A percentile compares a stretch with the other conserved stretches of the same genome.
phyloP scores from a whole-genome alignment of 345 rosid genomes.

The Draba incana region DNA sequence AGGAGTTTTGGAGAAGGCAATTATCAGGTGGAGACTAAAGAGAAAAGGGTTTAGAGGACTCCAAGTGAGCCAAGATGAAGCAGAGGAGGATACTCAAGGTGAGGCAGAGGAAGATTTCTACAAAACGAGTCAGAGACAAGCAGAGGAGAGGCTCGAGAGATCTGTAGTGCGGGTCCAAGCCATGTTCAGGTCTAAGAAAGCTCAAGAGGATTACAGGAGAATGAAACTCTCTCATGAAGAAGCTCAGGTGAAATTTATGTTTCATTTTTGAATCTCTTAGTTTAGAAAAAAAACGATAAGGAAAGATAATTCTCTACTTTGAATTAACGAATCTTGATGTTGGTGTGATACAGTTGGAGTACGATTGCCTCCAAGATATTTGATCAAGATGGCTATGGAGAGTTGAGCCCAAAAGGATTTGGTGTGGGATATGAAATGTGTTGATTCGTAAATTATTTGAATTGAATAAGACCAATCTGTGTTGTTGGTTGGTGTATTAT shows the following conservation, averaged over 20 bases:
- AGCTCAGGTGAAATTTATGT: slow-evolving; percentile 58
- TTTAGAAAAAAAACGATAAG: not conserved
- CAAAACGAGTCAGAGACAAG: slow-evolving; percentile 75
- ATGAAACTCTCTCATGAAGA: slow-evolving; percentile 70
- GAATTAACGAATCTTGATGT: slow-evolving; percentile 7
- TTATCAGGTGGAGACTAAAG: slow-evolving; percentile 87
- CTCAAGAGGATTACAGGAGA: slow-evolving; percentile 84
- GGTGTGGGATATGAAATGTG: slow-evolving; percentile 8
- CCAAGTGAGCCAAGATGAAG: slow-evolving; percentile 49
- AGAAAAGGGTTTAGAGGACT: slow-evolving; percentile 86
- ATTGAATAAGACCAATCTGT: too few relatives aligned
- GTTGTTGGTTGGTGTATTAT: too few relatives aligned
- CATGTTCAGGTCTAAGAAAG: slow-evolving; percentile 95
- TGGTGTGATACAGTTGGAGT: slow-evolving; percentile 68
- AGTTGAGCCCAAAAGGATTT: slow-evolving; percentile 31
- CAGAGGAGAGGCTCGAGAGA: slow-evolving; percentile 87
- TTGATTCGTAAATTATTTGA: slow-evolving; percentile 22
- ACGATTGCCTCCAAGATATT: slow-evolving; percentile 42
- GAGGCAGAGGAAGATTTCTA: slow-evolving; percentile 76
- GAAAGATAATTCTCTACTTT: not conserved
- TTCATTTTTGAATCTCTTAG: not conserved
- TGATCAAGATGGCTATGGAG: slow-evolving; percentile 41
- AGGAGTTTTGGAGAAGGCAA: slow-evolving; percentile 89
- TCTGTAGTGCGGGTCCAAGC: slow-evolving; percentile 86
- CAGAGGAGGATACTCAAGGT: slow-evolving; percentile 56